phyloP scores from a whole-genome alignment of 2,329 filamentous ascomycete genomes.

The Hypoxylon sp. region DNA sequence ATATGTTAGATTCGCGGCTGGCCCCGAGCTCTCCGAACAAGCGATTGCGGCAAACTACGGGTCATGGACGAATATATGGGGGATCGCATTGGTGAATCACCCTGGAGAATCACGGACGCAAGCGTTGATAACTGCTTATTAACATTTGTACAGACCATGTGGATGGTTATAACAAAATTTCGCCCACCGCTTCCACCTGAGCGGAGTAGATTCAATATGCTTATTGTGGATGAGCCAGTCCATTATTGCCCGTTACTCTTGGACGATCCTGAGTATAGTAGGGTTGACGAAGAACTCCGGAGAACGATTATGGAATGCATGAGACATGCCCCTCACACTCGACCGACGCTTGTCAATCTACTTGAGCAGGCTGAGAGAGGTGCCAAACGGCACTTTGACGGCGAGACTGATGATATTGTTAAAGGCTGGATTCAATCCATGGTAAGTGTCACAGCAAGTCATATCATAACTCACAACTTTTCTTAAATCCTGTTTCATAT shows the following conservation, averaged over 20 bases:
- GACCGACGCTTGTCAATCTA: constrained; percentile 30
- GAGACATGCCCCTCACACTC: constrained; percentile 34
- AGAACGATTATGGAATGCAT: constrained; percentile 37
- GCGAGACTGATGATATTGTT: constrained; percentile 24
- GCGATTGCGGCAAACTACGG: constrained; percentile 44
- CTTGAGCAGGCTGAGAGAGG: constrained; percentile 24
- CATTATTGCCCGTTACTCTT: constrained; percentile 32
- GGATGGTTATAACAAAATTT: constrained; percentile 43
- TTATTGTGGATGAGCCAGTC: not conserved
- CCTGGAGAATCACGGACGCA: not conserved
- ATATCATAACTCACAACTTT: not conserved
- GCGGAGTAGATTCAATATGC: not conserved
- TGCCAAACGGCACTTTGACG: not conserved
- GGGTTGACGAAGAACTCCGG: constrained; percentile 36
- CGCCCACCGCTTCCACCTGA: constrained; percentile 24
- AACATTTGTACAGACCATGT: constrained; percentile 37
- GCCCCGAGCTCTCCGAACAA: constrained; percentile 38
- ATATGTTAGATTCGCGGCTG: too few relatives aligned
- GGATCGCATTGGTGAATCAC: constrained; percentile 40
- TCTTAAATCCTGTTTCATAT: not conserved
- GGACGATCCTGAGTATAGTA: constrained; percentile 7
- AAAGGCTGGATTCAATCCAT: constrained; percentile 22
- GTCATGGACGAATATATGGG: constrained; percentile 43
- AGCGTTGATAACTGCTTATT: not conserved
- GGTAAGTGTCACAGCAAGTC: constrained; percentile 18